These are phyloP conservation scores for Lactarius indigo DNA, from an alignment of 768 basidiomycete genomes.

Conservation along the genomic window DNA sequence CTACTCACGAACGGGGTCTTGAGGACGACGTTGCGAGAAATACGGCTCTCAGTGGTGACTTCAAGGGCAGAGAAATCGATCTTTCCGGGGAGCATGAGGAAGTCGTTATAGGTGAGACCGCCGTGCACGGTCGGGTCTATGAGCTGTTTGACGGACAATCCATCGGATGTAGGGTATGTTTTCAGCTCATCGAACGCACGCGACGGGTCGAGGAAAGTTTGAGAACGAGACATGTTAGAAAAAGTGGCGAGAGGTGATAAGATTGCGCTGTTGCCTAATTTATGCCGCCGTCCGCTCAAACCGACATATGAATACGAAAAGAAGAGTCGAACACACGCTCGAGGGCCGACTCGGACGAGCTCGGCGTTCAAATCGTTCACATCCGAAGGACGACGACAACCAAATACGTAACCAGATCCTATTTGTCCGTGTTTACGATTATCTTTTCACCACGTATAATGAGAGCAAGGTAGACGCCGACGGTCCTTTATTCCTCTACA, in stretches of 20 bases:
- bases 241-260: background rate
- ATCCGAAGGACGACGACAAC: no score
- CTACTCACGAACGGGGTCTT: slow-evolving; percentile 97
- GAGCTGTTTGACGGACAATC: slow-evolving; percentile 78
- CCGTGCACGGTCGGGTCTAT: slow-evolving; percentile 85
- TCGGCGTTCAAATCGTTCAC: no score
- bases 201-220: slow-evolving; percentile 31
- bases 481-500: background rate
- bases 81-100: slow-evolving; percentile 90
- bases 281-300: background rate
- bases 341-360: background rate
- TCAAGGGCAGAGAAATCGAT: slow-evolving; percentile 87
- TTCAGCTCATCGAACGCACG: slow-evolving; percentile 74
- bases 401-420: no score
- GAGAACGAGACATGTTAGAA: background rate
- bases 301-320: background rate
- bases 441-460: background rate
- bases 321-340: background rate
- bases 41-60: slow-evolving; percentile 77
- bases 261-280: slow-evolving; percentile 13
- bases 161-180: slow-evolving; percentile 70
- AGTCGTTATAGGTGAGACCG: slow-evolving; percentile 97
- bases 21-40: slow-evolving; percentile 87
- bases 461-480: background rate
- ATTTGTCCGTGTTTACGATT: no score